Evolutionary conservation across 1,284 basidiomycete genomes (phyloP), one percentile per base, ranked within the genome.

Genomic region (Heterobasidion occidentale): DNA sequence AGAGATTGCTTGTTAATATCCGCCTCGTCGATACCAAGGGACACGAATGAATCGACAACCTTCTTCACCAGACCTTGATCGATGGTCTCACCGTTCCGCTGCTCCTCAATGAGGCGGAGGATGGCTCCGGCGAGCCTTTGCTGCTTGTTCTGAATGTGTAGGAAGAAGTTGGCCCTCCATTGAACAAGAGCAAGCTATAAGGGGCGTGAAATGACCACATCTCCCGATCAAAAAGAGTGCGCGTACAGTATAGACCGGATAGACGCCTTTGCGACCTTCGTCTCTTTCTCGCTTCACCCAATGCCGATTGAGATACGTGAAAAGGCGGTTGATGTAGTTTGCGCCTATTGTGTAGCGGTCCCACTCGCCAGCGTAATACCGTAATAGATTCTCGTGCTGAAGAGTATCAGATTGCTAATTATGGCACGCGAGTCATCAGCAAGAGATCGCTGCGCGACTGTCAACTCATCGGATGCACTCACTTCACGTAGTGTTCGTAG

Each of bases 271-370:
- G 66, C 94, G 83, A 6, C 97, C 97, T 70, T 99, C 96, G 65
- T 99, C 97, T 69, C 96, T 89, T 71, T 99, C 95, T 49, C 96
- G 85, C 75, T 97, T 98, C 52, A 99, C 95, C 97, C 97, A 99
- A 74, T 98, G 94, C 58, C 96, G 91, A 71, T 99, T 98, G 59
- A 98, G 84, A 73, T 98, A 98, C 19, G 92, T 90, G 77, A 98
- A 98, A 46, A 99, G 75, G 59, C 94, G 87, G 68, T 97, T 94
- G 67, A 99, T 89, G 70, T 95, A 98, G 70, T 92, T 94, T 9
- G 96, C 94, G 58, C 96, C 96, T 0, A 88, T 94, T 0, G 96
- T 99, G 74, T 98, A 99, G 46, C 94, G 83, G 67, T 94, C 90
- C 96, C 97, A 99, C 70, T 98, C 91, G 56, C 77, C 71, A 3